These are phyloP conservation scores for Pythium aquatile DNA, from an alignment of 352 stramenopile genomes.

Conservation along the genomic window DNA sequence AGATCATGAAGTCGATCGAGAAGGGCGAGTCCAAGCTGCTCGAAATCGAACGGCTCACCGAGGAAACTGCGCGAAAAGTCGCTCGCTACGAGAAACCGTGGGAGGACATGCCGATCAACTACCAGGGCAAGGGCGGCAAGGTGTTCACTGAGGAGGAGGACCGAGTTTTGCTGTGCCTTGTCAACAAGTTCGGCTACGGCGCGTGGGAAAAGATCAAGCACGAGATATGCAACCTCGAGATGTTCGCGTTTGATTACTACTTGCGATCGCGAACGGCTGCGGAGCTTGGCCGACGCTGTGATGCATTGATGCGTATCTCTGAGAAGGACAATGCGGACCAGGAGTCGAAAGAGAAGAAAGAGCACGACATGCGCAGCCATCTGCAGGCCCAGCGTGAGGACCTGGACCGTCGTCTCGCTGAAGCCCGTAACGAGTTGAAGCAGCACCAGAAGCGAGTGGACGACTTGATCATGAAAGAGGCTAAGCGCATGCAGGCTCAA, in stretches of 20 bases:
- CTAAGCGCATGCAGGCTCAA: conserved; percentile 81
- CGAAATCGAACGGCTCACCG: conserved; percentile 81
- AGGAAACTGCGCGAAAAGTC: conserved; percentile 74
- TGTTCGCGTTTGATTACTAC: conserved; percentile 99
- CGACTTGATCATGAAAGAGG: conserved; percentile 87
- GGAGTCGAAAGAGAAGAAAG: conserved; percentile 76
- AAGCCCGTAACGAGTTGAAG: conserved; percentile 68
- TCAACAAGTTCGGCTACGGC: conserved; percentile 97
- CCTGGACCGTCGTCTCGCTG: conserved; percentile 59
- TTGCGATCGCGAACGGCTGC: conserved; percentile 95
- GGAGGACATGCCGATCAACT: conserved; percentile 88
- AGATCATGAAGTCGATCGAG: conserved; percentile 87
- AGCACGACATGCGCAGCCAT: conserved; percentile 55
- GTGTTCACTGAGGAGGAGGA: conserved; percentile 98
- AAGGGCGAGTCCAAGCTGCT: conserved; percentile 87
- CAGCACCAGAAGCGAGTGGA: conserved; percentile 78
- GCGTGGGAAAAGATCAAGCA: conserved; percentile 96
- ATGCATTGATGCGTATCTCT: conserved; percentile 94
- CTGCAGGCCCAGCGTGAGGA: conserved; percentile 71
- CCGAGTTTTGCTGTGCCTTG: conserved; percentile 95
- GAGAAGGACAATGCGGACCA: conserved; percentile 92
- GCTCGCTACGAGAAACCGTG: conserved; percentile 78
- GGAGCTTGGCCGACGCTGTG: conserved; percentile 95
- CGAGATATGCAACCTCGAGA: conserved; percentile 90
- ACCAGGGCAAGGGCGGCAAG: conserved; percentile 89